phyloP scores from a whole-genome alignment of 768 basidiomycete genomes.

The Favolaschia claudopus region DNA sequence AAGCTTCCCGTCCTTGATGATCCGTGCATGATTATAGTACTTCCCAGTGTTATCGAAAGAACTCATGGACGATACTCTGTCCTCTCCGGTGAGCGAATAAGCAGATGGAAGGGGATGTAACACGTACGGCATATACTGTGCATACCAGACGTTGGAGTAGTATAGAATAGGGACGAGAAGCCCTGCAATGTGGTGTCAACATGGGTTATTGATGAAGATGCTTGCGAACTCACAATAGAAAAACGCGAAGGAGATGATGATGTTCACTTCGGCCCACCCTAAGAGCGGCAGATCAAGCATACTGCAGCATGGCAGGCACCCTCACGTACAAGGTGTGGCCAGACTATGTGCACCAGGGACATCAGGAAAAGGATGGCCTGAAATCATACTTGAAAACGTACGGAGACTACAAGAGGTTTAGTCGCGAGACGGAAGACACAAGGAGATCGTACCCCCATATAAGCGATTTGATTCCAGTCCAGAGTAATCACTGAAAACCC shows the following conservation, averaged over 20 bases:
- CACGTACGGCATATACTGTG: slow-evolving; percentile 64
- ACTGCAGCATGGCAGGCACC: not conserved
- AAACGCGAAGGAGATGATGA: slow-evolving; percentile 65
- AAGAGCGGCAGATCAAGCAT: slow-evolving; percentile 21
- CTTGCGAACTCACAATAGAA: slow-evolving; percentile 61
- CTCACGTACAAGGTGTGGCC: slow-evolving; percentile 54
- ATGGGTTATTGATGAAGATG: not conserved
- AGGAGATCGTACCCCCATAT: slow-evolving; percentile 57
- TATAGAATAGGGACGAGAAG: slow-evolving; percentile 58
- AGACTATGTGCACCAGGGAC: slow-evolving; percentile 37
- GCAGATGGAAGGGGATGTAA: not conserved
- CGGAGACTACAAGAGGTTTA: slow-evolving; percentile 11
- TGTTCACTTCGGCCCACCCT: slow-evolving; percentile 83
- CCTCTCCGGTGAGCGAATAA: slow-evolving; percentile 30
- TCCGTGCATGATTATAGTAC: slow-evolving; percentile 49
- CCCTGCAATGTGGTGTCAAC: slow-evolving; percentile 39
- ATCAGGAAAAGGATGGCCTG: slow-evolving; percentile 1
- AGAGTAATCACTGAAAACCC: slow-evolving; percentile 63
- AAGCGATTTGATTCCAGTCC: slow-evolving; percentile 76
- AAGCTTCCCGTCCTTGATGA: slow-evolving; percentile 51
- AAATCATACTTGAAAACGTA: slow-evolving; percentile 7
- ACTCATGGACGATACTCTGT: slow-evolving; percentile 52
- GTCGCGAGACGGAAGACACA: not conserved
- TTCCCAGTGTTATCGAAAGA: slow-evolving; percentile 69
- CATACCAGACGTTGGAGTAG: slow-evolving; percentile 63